A percentile compares a stretch with the other conserved stretches of the same genome.
Evolutionary conservation across 371 early-diverging fungal genomes (phyloP).

Genomic region (Rhizopus arrhizus): DNA sequence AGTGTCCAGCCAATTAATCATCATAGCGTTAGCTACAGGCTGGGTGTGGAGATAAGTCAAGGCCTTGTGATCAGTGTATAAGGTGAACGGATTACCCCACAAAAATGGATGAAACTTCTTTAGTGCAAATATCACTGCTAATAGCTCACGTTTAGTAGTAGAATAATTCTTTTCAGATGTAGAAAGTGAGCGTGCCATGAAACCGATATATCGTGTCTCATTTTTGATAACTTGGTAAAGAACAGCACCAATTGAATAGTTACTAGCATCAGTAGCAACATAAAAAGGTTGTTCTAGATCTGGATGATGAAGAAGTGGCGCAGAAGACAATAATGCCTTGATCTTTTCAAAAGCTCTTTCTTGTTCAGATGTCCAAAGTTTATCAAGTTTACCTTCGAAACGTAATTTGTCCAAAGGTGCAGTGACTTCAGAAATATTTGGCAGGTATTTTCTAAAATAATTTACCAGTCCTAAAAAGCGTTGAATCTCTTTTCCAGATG

Average conservation of each 20-base stretch:
- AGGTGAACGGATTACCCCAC: background rate
- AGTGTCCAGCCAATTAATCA: slow-evolving; percentile 23
- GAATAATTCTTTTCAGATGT: background rate
- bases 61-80: slow-evolving; percentile 1
- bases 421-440: slow-evolving; percentile 10
- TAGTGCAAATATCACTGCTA: background rate
- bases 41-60: slow-evolving; percentile 16
- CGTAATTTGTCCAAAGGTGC: slow-evolving; percentile 27
- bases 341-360: background rate
- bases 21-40: slow-evolving; percentile 12
- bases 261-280: slow-evolving; percentile 41
- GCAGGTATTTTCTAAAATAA: slow-evolving; percentile 26
- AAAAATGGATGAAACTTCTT: slow-evolving; percentile 1
- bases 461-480: slow-evolving; percentile 24
- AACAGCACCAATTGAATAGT: slow-evolving; percentile 30
- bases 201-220: background rate
- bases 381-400: slow-evolving; percentile 1
- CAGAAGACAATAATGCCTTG: too few relatives aligned
- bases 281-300: slow-evolving; percentile 12
- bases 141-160: slow-evolving; percentile 4
- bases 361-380: slow-evolving; percentile 1
- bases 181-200: slow-evolving; percentile 1
- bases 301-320: too few relatives aligned
- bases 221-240: slow-evolving; percentile 14
- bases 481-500: slow-evolving; percentile 20